Evolutionary conservation across 2,329 filamentous ascomycete genomes (phyloP).

Genomic region (Pseudogymnoascus sp.): DNA sequence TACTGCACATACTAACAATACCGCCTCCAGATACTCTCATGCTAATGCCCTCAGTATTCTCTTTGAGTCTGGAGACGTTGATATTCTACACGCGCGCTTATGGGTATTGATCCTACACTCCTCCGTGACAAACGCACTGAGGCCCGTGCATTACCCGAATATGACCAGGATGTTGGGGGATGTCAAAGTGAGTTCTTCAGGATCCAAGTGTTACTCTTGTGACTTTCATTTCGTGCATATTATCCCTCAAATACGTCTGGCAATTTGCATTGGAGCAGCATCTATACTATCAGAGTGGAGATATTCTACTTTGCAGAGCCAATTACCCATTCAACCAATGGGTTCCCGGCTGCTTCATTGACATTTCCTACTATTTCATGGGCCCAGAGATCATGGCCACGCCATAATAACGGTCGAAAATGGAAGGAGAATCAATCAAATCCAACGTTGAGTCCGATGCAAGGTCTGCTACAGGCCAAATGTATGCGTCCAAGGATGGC

Average conservation of each 20-base stretch:
- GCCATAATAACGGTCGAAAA: background rate
- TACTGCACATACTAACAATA: background rate
- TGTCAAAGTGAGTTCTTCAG: background rate
- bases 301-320: background rate
- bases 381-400: background rate
- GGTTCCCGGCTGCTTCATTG: background rate
- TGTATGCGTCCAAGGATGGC: background rate
- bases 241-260: background rate
- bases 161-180: background rate
- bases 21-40: background rate
- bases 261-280: background rate
- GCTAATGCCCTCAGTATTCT: background rate
- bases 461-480: background rate
- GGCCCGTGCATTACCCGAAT: constrained; percentile 1
- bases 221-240: background rate
- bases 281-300: background rate
- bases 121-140: background rate
- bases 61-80: background rate
- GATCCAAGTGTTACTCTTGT: background rate
- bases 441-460: background rate
- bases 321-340: background rate
- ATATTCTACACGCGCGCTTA: constrained; percentile 4
- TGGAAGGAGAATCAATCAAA: background rate
- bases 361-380: background rate
- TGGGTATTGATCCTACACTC: background rate